Base-by-base conservation (phyloP, 2,329 filamentous ascomycete genomes). In the Microdochium bolleyi region DNA sequence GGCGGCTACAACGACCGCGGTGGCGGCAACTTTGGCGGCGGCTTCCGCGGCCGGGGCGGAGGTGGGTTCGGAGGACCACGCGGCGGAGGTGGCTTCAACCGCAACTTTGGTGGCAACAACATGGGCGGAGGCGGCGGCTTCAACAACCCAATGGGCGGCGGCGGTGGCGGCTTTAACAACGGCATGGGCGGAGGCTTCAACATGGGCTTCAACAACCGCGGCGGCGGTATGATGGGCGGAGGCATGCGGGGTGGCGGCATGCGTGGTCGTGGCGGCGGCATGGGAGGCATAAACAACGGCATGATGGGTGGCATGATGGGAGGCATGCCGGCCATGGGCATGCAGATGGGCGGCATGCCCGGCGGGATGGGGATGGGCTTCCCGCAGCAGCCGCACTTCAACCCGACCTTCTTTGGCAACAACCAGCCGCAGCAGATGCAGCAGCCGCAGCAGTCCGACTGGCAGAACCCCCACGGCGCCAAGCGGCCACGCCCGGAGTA, bases 1-100 rank as follows among this genome's bases (percentile, higher is more conserved):
- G 72, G 75, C 48, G 68, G 70, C 52, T 81, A 78, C 66, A 78
- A 77, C 51, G 73, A 78, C 53, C 61, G 61, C 9, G 57, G 57
- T 34, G 53, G 55, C 2, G 63, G 64, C 16, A 60, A 57, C 51
- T 69, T 65, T 57, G 49, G 50, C 24, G 53, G 53, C 8, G 55
- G 55, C 24, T 49, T 54, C 38, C 52, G 50, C 3, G 51, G 56
- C 41, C 49, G 66, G 25, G 64, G 64, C 8, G 62, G 64, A 11
- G 64, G 64, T 24, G 57, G 56, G 14, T 66, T 67, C 50, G 64
- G 58, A 25, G 61, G 60, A 2, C 64, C 63, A 9, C 62, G 63
- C 24, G 41, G 41, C 5, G 41, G 41, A 7, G 65, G 65, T 21
- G 62, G 64, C 22, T 65, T 64, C 32, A 63, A 66, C 54, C 61